Evolutionary conservation across 1,284 basidiomycete genomes (phyloP), one percentile per base, ranked within the genome.

Genomic region (Sanguinoderma infundibulare): DNA sequence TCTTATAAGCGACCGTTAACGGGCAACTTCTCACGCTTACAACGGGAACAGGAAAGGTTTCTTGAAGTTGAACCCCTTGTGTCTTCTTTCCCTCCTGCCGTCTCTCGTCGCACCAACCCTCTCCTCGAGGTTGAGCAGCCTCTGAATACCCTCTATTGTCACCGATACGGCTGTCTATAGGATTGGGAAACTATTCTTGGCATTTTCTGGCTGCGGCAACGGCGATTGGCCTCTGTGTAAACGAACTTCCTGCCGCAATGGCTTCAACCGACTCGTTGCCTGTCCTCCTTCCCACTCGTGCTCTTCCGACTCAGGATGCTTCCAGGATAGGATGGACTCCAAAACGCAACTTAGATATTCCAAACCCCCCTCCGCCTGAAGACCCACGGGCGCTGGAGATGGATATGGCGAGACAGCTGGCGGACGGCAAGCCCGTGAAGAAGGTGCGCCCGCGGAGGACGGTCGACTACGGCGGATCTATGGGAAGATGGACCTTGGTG

Each of bases 391-490:
- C 60, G 8, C 83, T 90, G 59, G 93, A 96, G 71, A 80, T 92
- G 71, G 91, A 92, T 2, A 89, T 83, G 62, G 85, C 86, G 4
- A 76, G 87, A 51, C 87, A 89, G 65, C 74, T 86, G 62, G 76
- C 88, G 56, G 93, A 90, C 72, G 91, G 83, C 35, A 95, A 86
- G 76, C 81, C 87, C 5, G 83, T 94, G 65, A 94, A 95, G 79
- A 95, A 96, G 78, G 95, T 95, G 59, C 85, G 95, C 68, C 96
- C 97, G 22, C 81, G 97, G 62, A 80, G 95, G 74, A 98, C 97
- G 15, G 95, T 98, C 14, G 97, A 98, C 77, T 98, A 96, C 73
- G 92, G 92, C 69, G 95, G 95, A 28, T 88, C 89, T 2, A 82
- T 97, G 73, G 91, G 92, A 17, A 83, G 93, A 64, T 97, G 91